Evolutionary conservation across 208 protist species (phyloP).

Genomic region (Crithidia thermophila): DNA sequence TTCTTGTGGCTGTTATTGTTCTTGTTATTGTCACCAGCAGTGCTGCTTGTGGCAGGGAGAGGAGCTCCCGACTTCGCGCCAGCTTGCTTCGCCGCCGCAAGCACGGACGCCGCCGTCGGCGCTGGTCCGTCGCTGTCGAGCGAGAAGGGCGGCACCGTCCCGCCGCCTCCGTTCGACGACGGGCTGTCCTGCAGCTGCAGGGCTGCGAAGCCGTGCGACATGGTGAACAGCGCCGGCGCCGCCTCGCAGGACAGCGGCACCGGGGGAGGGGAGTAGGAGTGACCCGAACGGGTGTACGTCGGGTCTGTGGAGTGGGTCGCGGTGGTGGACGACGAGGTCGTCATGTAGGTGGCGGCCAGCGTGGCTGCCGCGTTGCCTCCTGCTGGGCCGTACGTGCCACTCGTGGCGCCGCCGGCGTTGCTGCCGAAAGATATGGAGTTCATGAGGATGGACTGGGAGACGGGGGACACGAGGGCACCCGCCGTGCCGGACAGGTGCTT

Average conservation of each 20-base stretch:
- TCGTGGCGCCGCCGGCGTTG: background rate
- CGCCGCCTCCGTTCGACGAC: background rate
- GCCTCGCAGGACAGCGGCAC: constrained; percentile 23
- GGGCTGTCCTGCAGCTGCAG: constrained; percentile 12
- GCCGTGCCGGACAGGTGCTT: constrained; percentile 5
- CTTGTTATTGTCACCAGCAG: too few species aligned
- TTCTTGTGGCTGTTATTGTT: too few species aligned
- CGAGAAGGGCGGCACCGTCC: background rate
- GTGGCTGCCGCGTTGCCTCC: background rate
- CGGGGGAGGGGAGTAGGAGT: background rate
- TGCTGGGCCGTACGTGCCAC: background rate
- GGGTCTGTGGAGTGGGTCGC: background rate
- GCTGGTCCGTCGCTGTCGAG: background rate
- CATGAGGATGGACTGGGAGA: constrained; percentile 4
- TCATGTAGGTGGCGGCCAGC: background rate
- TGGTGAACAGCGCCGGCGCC: constrained; percentile 14
- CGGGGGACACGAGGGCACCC: background rate
- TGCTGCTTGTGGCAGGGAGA: too few species aligned
- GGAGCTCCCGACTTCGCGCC: too few species aligned
- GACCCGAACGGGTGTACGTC: background rate
- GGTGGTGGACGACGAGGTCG: too few species aligned
- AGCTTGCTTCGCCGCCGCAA: too few species aligned
- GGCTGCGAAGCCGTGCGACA: constrained; percentile 8
- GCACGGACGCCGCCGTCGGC: too few species aligned
- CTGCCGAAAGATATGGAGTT: constrained; percentile 17